A percentile compares a stretch with the other conserved stretches of the same genome.
Conservation (phyloP, 2,329 filamentous ascomycete species). For the Diaporthe citrichinensis region DNA sequence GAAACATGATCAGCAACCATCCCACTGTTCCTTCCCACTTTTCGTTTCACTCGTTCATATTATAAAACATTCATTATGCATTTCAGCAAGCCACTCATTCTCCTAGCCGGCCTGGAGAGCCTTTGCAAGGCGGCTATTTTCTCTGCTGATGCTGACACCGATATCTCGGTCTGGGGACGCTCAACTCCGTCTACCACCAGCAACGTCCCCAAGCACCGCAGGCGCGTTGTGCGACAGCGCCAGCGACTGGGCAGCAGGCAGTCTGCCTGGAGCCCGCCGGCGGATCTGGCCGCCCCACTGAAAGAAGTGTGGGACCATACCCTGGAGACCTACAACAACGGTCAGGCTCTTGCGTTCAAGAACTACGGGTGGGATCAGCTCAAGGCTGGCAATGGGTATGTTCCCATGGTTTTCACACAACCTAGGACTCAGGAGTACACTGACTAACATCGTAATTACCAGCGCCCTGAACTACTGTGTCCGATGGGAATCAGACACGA, state of each 20-base stretch:
- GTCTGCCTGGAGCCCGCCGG: not conserved
- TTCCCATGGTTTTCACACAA: not conserved
- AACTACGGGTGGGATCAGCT: constrained; percentile 26
- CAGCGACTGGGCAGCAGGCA: constrained; percentile 6
- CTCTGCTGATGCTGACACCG: constrained; percentile 13
- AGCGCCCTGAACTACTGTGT: constrained; percentile 56
- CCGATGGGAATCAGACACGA: constrained; percentile 58
- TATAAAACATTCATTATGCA: constrained; percentile 28
- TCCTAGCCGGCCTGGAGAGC: constrained; percentile 28
- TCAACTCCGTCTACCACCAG: not conserved
- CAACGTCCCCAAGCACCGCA: not conserved
- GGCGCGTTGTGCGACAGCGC: not conserved
- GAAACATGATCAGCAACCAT: not conserved
- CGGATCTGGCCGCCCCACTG: constrained; percentile 1
- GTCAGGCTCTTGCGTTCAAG: not conserved
- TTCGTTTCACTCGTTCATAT: constrained; percentile 28
- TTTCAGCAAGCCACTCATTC: constrained; percentile 30
- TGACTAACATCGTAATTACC: not conserved
- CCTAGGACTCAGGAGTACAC: not conserved
- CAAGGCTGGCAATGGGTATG: constrained; percentile 11
- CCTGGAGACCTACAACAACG: constrained; percentile 20
- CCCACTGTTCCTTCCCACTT: not conserved
- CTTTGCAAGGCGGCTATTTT: constrained; percentile 19
- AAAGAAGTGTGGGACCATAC: constrained; percentile 29
- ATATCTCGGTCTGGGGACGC: constrained; percentile 8